phyloP scores from a whole-genome alignment of 192 early-diverging fungal species.

The Globomyces pollinis-pini region DNA sequence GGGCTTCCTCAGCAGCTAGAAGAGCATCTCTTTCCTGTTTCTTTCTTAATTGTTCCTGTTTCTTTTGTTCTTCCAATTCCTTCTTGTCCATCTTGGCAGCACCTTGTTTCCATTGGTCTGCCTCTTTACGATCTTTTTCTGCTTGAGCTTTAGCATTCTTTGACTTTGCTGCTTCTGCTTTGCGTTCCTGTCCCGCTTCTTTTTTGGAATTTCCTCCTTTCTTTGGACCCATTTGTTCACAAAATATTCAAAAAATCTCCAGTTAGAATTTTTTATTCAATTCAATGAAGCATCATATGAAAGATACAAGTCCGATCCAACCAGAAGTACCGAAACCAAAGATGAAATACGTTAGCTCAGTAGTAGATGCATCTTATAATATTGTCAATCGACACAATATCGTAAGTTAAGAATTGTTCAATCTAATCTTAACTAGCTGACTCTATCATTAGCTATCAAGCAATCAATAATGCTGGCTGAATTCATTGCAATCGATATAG shows the following conservation, averaged over 20 bases:
- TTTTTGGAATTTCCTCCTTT: conserved; percentile 1
- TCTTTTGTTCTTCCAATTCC: conserved; percentile 7
- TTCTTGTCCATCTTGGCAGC: background rate
- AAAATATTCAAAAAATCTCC: too few species aligned
- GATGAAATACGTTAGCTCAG: too few species aligned
- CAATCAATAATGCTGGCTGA: conserved; percentile 32
- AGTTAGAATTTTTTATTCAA: too few species aligned
- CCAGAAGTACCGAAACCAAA: too few species aligned
- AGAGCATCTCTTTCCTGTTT: background rate
- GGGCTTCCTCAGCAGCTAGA: conserved; percentile 5
- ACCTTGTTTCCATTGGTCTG: background rate
- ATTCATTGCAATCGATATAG: conserved; percentile 83
- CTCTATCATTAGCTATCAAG: conserved; percentile 17
- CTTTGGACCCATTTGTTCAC: background rate
- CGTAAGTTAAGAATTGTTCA: too few species aligned
- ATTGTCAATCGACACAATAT: conserved; percentile 9
- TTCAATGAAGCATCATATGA: too few species aligned
- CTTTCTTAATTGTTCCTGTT: background rate
- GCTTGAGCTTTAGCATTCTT: background rate
- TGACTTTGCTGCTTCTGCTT: background rate
- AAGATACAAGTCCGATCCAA: too few species aligned
- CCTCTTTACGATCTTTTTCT: background rate
- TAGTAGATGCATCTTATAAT: too few species aligned
- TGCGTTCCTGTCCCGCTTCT: background rate
- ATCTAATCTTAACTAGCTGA: background rate